Conservation (phyloP, 2,329 filamentous ascomycete species). For the Tolypocladium endophyticum region DNA sequence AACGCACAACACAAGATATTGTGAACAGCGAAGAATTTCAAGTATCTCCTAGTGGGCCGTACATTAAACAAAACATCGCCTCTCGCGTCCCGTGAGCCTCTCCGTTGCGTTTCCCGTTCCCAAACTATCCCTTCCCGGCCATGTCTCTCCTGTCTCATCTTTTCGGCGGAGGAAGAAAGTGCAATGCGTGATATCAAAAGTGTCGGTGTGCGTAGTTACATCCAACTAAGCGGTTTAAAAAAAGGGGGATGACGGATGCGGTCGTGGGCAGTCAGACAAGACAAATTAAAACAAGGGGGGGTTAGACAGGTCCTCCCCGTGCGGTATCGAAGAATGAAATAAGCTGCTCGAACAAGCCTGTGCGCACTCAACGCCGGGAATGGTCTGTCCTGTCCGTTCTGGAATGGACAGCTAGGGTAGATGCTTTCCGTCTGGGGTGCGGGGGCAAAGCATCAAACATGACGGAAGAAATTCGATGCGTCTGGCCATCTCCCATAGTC, state of each 20-base stretch:
- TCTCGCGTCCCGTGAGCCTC: neutral
- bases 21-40: neutral
- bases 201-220: neutral
- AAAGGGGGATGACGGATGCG: no score
- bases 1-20: neutral
- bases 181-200: neutral
- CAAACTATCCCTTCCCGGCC: neutral
- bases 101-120: neutral
- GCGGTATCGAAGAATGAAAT: neutral
- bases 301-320: neutral
- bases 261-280: neutral
- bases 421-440: neutral
- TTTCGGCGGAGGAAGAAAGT: neutral
- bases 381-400: neutral
- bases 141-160: neutral
- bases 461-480: neutral
- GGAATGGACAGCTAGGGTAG: neutral
- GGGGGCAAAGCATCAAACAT: neutral
- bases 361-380: neutral
- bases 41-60: neutral
- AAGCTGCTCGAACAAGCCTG: neutral
- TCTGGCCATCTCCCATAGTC: neutral
- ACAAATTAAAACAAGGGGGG: neutral
- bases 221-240: neutral
- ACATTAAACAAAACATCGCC: constrained; percentile 1